Evolutionary conservation across 805 yeast genomes (phyloP), one percentile per base, ranked within the genome.

Genomic region (Metschnikowia peoriensis): DNA sequence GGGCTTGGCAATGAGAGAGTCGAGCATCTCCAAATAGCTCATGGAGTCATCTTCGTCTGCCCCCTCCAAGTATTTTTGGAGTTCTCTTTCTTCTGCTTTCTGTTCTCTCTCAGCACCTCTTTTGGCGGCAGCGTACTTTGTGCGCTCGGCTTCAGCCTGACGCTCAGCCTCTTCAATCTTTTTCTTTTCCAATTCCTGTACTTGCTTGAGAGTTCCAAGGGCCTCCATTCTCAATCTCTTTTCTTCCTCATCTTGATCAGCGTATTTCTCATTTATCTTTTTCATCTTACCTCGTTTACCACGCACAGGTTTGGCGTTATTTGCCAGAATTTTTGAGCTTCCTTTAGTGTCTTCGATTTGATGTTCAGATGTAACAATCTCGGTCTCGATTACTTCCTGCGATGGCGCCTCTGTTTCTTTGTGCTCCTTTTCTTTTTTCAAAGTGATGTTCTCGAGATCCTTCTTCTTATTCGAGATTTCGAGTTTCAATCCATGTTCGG

Each of bases 211-310:
- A 0, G 96, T 88, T 4, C 98, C 98, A 41, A 93, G 71, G 1
- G 87, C 88, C 53, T 86, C 83, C 88, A 93, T 83, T 58, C 96
- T 78, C 51, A 86, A 61, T 44, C 70, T 62, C 51, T 91, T 80
- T 61, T 93, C 98, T 51, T 88, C 94, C 48, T 89, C 97, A 66
- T 93, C 98, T 69, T 93, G 98, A 54, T 87, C 91, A 3, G 85
- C 89, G 63, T 93, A 93, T 64, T 92, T 93, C 54, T 81, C 77
- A 40, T 86, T 86, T 51, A 90, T 88, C 64, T 89, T 91, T 75
- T 88, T 89, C 68, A 88, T 63, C 64, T 91, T 91, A 39, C 88
- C 86, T 63, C 86, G 89, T 69, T 88, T 90, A 45, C 98, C 97
- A 61, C 97, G 56, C 7, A 56, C 57, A 7, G 85, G 84, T 38